Base-by-base conservation (phyloP, 2,329 filamentous ascomycete genomes). In the Venturiaceae sp. region DNA sequence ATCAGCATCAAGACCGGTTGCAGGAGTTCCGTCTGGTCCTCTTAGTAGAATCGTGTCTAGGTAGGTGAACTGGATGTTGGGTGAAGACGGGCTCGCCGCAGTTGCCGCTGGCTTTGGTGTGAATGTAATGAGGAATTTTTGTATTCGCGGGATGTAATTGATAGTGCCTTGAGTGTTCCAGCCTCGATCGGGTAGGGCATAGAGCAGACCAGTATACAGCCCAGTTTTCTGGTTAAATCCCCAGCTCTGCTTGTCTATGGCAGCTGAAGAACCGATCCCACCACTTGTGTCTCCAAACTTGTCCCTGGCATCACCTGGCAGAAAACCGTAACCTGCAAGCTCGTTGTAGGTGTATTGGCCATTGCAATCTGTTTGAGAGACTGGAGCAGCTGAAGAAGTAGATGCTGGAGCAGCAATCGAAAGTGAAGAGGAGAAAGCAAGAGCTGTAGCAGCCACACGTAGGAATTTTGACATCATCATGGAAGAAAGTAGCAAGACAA, bases 161-260 rank as follows among this genome's bases (percentile, higher is more conserved):
- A 85, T 63, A 8, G 86, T 88, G 47, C 84, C 86, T 64, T 88
- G 74, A 0, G 85, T 88, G 66, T 90, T 89, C 85, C 86, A 90
- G 37, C 86, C 86, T 60, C 85, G 77, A 66, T 88, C 85, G 1
- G 86, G 86, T 16, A 88, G 69, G 13, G 77, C 75, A 71, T 81
- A 90, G 23, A 88, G 66, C 3, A 80, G 77, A 16, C 84, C 86
- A 2, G 77, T 76, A 66, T 88, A 90, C 5, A 68, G 75, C 5
- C 68, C 67, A 2, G 70, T 71, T 66, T 79, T 81, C 63, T 75
- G 78, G 41, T 46, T 23, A n/a, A 28, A 46, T 14, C 23, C 21
- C 84, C 85, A 90, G 8, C 79, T 77, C 34, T 69, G 72, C 60
- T 74, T 74, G 58, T 86, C 81, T 32, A 90, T 71, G n/a, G 83